phyloP scores from a whole-genome alignment of 2,329 filamentous ascomycete species.

The Alternaria ventricosa region DNA sequence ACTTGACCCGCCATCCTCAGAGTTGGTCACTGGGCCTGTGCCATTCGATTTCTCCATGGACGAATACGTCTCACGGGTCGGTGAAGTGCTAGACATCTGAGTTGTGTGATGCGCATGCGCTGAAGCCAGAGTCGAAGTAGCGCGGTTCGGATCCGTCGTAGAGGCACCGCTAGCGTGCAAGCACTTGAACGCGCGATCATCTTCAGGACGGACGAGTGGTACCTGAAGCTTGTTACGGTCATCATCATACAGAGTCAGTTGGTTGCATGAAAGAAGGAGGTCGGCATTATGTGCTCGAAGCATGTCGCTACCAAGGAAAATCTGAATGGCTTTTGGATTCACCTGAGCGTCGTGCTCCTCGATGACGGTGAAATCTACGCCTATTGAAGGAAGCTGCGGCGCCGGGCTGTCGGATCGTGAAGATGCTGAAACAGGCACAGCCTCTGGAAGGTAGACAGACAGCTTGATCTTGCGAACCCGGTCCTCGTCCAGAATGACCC shows the following conservation, averaged over 20 bases:
- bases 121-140: neutral
- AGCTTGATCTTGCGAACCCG: conserved; percentile 74
- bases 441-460: conserved; percentile 88
- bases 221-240: conserved; percentile 87
- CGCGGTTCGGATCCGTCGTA: conserved; percentile 3
- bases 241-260: conserved; percentile 84
- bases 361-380: conserved; percentile 77
- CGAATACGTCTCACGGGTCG: conserved; percentile 8
- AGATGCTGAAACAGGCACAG: conserved; percentile 77
- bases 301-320: conserved; percentile 89
- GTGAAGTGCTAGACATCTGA: conserved; percentile 4
- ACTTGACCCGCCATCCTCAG: conserved; percentile 39
- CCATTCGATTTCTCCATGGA: conserved; percentile 21
- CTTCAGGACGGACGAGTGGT: conserved; percentile 90
- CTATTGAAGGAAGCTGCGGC: conserved; percentile 82
- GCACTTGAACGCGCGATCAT: conserved; percentile 79
- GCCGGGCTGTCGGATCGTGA: conserved; percentile 75
- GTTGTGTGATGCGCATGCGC: conserved; percentile 4
- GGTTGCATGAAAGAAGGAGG: conserved; percentile 89
- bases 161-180: conserved; percentile 62
- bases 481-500: conserved; percentile 70
- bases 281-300: conserved; percentile 87
- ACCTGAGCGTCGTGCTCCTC: conserved; percentile 60
- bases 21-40: conserved; percentile 19
- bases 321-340: conserved; percentile 71